Base-by-base conservation (phyloP, 257 asterid species). In the Echites panduratus region DNA sequence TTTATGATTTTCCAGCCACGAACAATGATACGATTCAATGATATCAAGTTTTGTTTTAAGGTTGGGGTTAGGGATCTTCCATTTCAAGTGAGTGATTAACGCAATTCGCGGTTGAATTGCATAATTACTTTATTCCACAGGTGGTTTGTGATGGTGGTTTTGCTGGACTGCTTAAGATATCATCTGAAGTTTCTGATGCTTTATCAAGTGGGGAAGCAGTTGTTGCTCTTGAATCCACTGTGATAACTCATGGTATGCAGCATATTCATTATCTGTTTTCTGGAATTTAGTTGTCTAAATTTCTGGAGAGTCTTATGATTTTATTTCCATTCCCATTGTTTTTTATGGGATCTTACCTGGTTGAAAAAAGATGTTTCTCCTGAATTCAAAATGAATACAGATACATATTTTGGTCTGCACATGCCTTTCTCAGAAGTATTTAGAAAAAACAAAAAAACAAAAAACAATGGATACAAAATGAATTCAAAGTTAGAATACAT, bases 191-290 rank as follows among this genome's bases (percentile, higher is more conserved):
- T 82, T 79, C 90, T n/a, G 92, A 86, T 78, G 99, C 98, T 73
- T 80, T 94, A 77, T 83, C 88, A n/a, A 58, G 56, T 62, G 90
- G 97, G 41, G 82, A 73, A 73, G 84, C 96, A 4, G 92, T 94
- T 73, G 99, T 94, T 81, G 99, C 99, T 77, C 96, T 94, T 66
- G 99, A 94, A 80, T 94, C 99, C 65, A 91, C 99, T 41, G 87
- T 94, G 32, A 94, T 94, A 71, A 85, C 97, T 81, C 99, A 94
- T 83, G 97, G 98, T 94, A 86, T 59, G 80, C 16, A 54, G 26
- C 38, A 41, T 41, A 38, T 66, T 19, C 53, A 44, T 29, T 45
- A 11, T n/a, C 9, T 26, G 43, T 68, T 9, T 9, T 44, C 24
- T 8, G 48, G n/a, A 68, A 6, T 19, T 66, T 7, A 20, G 0